Percentiles rank a stretch among this genome's conserved stretches.
Evolutionary conservation across 2,329 filamentous ascomycete species (phyloP).

Genomic region (Atkinsonella hypoxylon): DNA sequence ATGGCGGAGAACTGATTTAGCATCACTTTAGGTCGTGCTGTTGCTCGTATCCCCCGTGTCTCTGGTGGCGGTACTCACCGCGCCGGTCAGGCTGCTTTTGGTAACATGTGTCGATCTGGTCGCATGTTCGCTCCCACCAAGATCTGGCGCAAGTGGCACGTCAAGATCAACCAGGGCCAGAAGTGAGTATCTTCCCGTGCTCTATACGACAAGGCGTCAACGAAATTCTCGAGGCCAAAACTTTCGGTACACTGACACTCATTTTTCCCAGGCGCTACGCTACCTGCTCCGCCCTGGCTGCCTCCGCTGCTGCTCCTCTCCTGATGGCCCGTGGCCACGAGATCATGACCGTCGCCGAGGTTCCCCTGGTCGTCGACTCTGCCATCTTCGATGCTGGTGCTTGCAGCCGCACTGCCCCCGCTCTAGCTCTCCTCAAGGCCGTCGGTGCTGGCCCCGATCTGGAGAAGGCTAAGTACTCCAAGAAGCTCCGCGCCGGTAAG

Average conservation of each 20-base stretch:
- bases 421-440: slow-evolving; percentile 77
- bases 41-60: slow-evolving; percentile 99
- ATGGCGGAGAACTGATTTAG: too few species aligned
- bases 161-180: slow-evolving; percentile 99
- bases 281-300: slow-evolving; percentile 92
- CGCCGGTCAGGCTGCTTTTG: slow-evolving; percentile 98
- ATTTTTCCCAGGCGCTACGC: slow-evolving; percentile 68
- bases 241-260: not conserved
- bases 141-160: slow-evolving; percentile 99
- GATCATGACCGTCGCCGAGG: slow-evolving; percentile 83
- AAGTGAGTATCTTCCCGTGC: slow-evolving; percentile 49
- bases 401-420: slow-evolving; percentile 78
- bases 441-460: slow-evolving; percentile 84
- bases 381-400: slow-evolving; percentile 70
- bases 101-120: slow-evolving; percentile 99
- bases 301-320: slow-evolving; percentile 87
- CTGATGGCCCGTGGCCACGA: slow-evolving; percentile 96
- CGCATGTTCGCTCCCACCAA: slow-evolving; percentile 99
- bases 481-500: slow-evolving; percentile 97
- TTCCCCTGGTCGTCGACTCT: slow-evolving; percentile 92
- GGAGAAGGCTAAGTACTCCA: slow-evolving; percentile 90
- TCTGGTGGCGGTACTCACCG: slow-evolving; percentile 99
- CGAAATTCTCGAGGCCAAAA: not conserved
- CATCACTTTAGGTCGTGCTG: slow-evolving; percentile 71
- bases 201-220: slow-evolving; percentile 5